Percentiles rank a stretch among this genome's conserved stretches.
Conservation (phyloP, 2,329 filamentous ascomycete species). For the Talaromyces sp. region DNA sequence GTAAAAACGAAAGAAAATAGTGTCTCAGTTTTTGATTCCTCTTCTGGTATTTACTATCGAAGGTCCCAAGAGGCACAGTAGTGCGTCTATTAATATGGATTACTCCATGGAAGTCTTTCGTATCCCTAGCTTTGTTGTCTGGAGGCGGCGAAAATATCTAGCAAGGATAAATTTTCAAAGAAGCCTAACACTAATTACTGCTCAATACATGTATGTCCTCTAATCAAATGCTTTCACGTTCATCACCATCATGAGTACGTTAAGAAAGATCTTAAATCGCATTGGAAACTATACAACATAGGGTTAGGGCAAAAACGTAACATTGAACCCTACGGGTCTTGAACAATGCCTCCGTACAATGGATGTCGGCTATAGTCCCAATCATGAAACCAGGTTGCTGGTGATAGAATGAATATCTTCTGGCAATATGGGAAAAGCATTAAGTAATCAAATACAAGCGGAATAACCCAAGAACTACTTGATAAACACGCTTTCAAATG, state of each 20-base stretch:
- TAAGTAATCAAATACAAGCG: too few species aligned
- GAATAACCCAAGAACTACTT: background rate
- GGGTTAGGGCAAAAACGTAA: background rate
- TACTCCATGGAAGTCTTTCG: background rate
- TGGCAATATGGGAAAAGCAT: background rate
- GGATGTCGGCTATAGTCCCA: background rate
- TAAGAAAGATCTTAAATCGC: background rate
- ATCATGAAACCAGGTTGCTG: background rate
- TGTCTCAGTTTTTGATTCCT: background rate
- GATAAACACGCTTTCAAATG: background rate
- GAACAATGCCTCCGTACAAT: too few species aligned
- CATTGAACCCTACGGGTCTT: background rate
- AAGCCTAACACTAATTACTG: background rate
- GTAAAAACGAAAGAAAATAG: background rate
- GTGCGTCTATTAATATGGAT: background rate
- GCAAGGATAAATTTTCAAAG: background rate
- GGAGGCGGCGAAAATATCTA: background rate
- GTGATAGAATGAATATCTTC: background rate
- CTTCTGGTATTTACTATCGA: background rate
- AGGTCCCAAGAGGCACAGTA: background rate
- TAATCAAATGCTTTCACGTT: background rate
- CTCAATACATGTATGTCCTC: background rate
- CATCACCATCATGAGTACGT: background rate
- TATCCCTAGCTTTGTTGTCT: background rate
- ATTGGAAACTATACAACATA: background rate